A percentile compares a stretch with the other conserved stretches of the same genome.
These are phyloP conservation scores for Cystobasidiaceae sp. DNA, from an alignment of 1,284 basidiomycete genomes.

Conservation along the genomic window DNA sequence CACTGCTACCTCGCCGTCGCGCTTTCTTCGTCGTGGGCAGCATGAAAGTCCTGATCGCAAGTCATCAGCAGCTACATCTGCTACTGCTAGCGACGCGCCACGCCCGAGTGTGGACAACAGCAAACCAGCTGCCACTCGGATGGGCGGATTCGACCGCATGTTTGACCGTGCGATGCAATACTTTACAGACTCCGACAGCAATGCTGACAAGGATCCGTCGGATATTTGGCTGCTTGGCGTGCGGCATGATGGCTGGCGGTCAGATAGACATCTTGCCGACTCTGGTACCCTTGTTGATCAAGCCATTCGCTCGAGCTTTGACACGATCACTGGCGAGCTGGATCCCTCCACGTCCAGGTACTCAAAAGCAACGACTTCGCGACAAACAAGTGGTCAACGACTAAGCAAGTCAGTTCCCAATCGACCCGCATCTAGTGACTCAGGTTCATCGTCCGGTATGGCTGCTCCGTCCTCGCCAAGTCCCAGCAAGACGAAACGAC, in stretches of 20 bases:
- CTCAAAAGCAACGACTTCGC: too few species aligned
- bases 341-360: too few species aligned
- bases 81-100: background rate
- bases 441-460: too few species aligned
- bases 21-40: background rate
- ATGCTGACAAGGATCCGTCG: conserved; percentile 35
- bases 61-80: background rate
- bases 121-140: background rate
- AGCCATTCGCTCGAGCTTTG: background rate
- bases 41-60: background rate
- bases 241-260: conserved; percentile 31
- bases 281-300: background rate
- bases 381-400: too few species aligned
- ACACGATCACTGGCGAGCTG: too few species aligned
- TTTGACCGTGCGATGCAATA: conserved; percentile 40
- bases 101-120: too few species aligned
- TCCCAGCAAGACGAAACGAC: too few species aligned
- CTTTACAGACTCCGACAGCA: conserved; percentile 39
- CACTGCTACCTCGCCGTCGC: conserved; percentile 1
- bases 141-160: conserved; percentile 37
- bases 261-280: background rate
- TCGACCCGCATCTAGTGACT: too few species aligned
- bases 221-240: conserved; percentile 42
- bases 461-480: too few species aligned
- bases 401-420: too few species aligned